Evolutionary conservation across 2,329 filamentous ascomycete genomes (phyloP).

Genomic region (Podosphaera fusca): DNA sequence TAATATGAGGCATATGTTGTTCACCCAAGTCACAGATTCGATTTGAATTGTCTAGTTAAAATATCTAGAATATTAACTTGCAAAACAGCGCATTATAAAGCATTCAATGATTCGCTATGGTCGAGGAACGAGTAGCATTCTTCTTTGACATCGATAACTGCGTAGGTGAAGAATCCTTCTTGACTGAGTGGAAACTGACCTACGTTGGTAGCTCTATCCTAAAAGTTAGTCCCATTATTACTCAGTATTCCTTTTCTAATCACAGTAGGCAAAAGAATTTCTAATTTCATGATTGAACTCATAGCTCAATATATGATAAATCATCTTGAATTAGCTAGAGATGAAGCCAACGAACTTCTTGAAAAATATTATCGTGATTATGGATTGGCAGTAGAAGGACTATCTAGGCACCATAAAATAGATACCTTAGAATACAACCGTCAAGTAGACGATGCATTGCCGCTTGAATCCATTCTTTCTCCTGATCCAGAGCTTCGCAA

Average conservation of each 20-base stretch:
- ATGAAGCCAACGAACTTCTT: constrained; percentile 72
- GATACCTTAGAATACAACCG: constrained; percentile 85
- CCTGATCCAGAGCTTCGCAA: constrained; percentile 52
- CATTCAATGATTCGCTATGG: constrained; percentile 1
- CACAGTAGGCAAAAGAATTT: constrained; percentile 47
- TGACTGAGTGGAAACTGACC: neutral
- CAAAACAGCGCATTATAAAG: too few relatives aligned
- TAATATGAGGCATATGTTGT: too few relatives aligned
- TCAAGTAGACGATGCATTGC: constrained; percentile 84
- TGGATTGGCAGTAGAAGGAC: constrained; percentile 86
- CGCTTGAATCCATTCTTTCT: constrained; percentile 63
- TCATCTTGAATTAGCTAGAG: constrained; percentile 48
- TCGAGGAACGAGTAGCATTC: constrained; percentile 26
- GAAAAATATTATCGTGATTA: constrained; percentile 88
- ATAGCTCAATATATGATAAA: constrained; percentile 34
- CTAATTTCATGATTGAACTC: constrained; percentile 67
- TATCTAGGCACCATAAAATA: constrained; percentile 85
- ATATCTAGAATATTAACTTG: too few relatives aligned
- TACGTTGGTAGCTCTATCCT: constrained; percentile 43
- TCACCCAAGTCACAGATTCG: too few relatives aligned
- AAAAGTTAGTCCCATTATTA: constrained; percentile 34
- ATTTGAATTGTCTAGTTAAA: too few relatives aligned
- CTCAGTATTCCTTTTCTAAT: neutral
- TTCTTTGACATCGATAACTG: constrained; percentile 98
- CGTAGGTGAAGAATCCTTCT: constrained; percentile 21